Base-by-base conservation (phyloP, 1,284 basidiomycete genomes). In the Microbotryum intermedium region DNA sequence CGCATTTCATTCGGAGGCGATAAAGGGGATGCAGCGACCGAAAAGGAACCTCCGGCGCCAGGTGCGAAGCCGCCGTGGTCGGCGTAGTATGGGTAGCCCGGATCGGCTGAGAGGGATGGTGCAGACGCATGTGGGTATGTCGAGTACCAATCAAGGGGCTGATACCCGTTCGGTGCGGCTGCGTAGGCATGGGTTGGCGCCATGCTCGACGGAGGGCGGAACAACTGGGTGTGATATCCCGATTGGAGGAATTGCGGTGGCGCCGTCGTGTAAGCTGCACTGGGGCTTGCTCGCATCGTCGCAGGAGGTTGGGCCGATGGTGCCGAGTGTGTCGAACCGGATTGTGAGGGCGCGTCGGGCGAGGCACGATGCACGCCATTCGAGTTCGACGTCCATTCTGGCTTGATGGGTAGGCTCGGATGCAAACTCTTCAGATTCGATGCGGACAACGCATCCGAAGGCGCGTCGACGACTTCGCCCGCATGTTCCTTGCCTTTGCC, bases 381-480 rank as follows among this genome's bases (percentile, higher is more conserved):
- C 34, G 34, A 16, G 18, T 39, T 23, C 8, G 59, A 55, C 5
- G 53, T 53, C 64, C 61, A 65, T 1, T 25, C 48, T 3, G 64
- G 64, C 51, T 65, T 67, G 5, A 55, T 42, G 10, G 63, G 66
- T 28, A 67, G 28, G 46, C 63, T 65, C 26, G 66, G 66, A 20
- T 67, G 66, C 3, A 52, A 43, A 34, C 0, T 39, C 50, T 11
- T 42, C 30, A 28, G 20, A 6, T 11, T 47, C 30, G 34, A 8
- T 13, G 34, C 42, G 8, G 30, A 11, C 51, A 21, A 18, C 9
- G 43, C 42, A 9, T 45, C 18, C 28, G 26, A 30, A 21, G 7
- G 26, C 46, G 26, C 6, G 29, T 28, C 45, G 20, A 25, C 23
- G 18, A 29, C 49, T 50, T 48, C 26, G n/a, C 29, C 21, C 53